Base-by-base conservation (phyloP, 768 basidiomycete species). In the Podaxis carcinomalis region DNA sequence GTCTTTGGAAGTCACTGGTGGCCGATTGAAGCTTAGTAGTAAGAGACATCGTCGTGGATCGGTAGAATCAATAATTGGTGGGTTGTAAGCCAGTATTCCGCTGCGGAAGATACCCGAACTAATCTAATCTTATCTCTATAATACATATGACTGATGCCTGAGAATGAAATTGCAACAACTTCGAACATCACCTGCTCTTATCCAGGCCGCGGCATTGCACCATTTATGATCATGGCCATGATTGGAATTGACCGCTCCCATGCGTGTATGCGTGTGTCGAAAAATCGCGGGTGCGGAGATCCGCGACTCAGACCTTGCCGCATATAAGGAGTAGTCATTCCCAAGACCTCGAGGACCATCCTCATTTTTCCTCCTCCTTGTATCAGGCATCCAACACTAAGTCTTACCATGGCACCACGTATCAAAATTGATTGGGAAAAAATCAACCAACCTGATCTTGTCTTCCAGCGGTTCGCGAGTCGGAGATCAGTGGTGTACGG, bases 401-500 rank as follows among this genome's bases (percentile, higher is more conserved):
- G 10, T 60, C 13, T 42, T n/a, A 25, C 51, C 21, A 79, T 78
- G 77, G 27, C 72, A 35, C 70, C 76, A 49, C 69, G 70, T 27
- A 70, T 77, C 42, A 63, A 67, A 16, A 74, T 81, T 57, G 77
- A 83, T 63, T 83, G 82, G 82, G 71, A 74, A 59, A 89, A 86
- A 66, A 80, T 95, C 47, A 81, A 89, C 67, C 81, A 82, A 28
- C 87, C 90, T 54, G 82, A 89, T 28, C 78, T 82, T 23, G 74
- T 83, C 37, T 80, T 92, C 58, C 78, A 87, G 59, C 85, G 82
- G 27, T 96, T 94, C 71, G 73, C 90, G 0, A 94, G 93, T 64
- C 87, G 95, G 16, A 77, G 94, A 65, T 95, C 93, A 6, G 89
- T 92, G 23, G 87, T 93, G 19, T 93, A 91, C 74, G 87, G 90